These are phyloP conservation scores for Chara braunii DNA, from an alignment of 139 green algal species.

Conservation along the genomic window DNA sequence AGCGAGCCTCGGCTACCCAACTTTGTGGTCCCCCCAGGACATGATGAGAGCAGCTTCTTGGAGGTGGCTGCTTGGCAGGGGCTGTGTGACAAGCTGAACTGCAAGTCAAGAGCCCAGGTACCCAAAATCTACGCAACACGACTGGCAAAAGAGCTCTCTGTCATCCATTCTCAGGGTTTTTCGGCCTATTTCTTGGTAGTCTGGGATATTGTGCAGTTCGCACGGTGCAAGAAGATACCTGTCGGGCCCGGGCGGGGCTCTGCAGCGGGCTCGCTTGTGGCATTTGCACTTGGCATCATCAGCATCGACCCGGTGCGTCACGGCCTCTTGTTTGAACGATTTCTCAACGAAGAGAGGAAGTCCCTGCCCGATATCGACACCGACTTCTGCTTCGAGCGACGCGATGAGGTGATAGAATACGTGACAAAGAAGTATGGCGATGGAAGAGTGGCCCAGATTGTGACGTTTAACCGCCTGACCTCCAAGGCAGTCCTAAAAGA, in stretches of 20 bases:
- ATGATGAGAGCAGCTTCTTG: no score
- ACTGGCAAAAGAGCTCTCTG: slow-evolving; percentile 1
- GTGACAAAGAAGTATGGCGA: slow-evolving; percentile 8
- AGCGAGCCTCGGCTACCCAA: no score
- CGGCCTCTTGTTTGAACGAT: slow-evolving; percentile 27
- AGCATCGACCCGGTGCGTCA: slow-evolving; percentile 13
- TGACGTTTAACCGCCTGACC: slow-evolving; percentile 14
- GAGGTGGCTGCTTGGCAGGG: no score
- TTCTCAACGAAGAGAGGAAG: slow-evolving; percentile 13
- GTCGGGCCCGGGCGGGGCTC: slow-evolving; percentile 23
- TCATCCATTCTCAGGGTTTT: slow-evolving; percentile 14
- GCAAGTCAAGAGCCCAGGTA: no score
- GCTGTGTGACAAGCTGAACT: no score
- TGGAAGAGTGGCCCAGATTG: slow-evolving; percentile 29
- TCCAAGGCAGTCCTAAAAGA: slow-evolving; percentile 21
- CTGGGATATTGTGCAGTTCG: slow-evolving; percentile 21
- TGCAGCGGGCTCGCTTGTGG: slow-evolving; percentile 21
- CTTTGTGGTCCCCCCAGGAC: no score
- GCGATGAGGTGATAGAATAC: slow-evolving; percentile 23
- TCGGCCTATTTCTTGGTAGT: slow-evolving; percentile 30
- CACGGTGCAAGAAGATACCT: slow-evolving; percentile 9
- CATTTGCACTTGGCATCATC: slow-evolving; percentile 12
- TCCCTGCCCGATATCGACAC: slow-evolving; percentile 17
- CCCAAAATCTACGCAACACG: no score
- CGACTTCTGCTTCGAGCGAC: slow-evolving; percentile 12